A percentile compares a stretch with the other conserved stretches of the same genome.
Evolutionary conservation across 768 basidiomycete species (phyloP).

Genomic region (Coprinopsis cinerea): DNA sequence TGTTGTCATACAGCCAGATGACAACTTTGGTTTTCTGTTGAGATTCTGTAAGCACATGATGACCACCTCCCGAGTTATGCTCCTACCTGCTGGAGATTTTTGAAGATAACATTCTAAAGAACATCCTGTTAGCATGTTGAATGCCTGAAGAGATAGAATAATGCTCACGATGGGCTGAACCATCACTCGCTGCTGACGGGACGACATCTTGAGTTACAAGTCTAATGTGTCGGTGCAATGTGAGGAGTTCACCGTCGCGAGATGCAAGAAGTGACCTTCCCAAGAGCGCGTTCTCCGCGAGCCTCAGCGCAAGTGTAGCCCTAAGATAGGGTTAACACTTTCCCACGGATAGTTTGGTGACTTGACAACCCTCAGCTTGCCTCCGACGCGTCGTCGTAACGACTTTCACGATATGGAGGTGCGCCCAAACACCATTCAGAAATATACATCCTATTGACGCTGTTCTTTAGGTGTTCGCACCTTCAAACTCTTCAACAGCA

Average conservation of each 20-base stretch:
- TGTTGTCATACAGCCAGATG: constrained; percentile 96
- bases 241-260: constrained; percentile 9
- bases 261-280: constrained; percentile 18
- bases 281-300: too few species aligned
- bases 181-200: constrained; percentile 94
- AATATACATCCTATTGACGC: constrained; percentile 10
- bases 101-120: constrained; percentile 90
- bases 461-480: constrained; percentile 50
- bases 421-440: constrained; percentile 10
- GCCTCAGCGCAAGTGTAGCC: too few species aligned
- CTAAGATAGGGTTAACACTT: constrained; percentile 17
- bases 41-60: constrained; percentile 6
- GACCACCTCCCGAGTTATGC: not conserved
- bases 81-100: constrained; percentile 84
- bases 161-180: constrained; percentile 90
- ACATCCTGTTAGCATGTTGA: constrained; percentile 1
- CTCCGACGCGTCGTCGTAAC: constrained; percentile 31
- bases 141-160: constrained; percentile 2
- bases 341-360: constrained; percentile 14
- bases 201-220: constrained; percentile 59
- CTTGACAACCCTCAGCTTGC: not conserved
- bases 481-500: constrained; percentile 88
- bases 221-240: not conserved
- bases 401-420: constrained; percentile 36
- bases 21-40: constrained; percentile 74